phyloP scores from a whole-genome alignment of 306 rosid genomes.

The Malus orientalis region DNA sequence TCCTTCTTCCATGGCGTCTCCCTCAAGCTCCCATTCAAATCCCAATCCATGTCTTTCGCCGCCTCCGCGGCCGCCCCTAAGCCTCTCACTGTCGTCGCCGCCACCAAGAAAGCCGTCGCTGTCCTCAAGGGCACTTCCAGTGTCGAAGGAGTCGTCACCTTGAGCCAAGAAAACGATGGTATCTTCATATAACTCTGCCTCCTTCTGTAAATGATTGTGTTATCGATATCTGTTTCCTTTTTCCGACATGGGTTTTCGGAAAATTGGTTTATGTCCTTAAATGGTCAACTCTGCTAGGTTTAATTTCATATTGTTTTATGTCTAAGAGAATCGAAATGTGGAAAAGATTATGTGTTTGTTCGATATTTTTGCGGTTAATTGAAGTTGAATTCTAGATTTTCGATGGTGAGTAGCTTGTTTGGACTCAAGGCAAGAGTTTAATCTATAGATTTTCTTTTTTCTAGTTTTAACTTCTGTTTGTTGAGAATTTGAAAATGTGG shows the following conservation, averaged over 20 bases:
- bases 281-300: not conserved
- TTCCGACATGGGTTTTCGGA: not conserved
- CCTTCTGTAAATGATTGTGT: not conserved
- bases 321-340: not conserved
- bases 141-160: slow-evolving; percentile 56
- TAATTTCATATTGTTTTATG: not conserved
- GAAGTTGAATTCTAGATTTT: not conserved
- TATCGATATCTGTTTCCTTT: not conserved
- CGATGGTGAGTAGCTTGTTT: not conserved
- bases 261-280: not conserved
- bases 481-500: not conserved
- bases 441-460: not conserved
- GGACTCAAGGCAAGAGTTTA: not conserved
- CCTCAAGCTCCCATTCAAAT: slow-evolving; percentile 34
- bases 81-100: slow-evolving; percentile 47
- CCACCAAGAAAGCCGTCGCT: slow-evolving; percentile 64
- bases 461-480: not conserved
- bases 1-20: slow-evolving; percentile 58
- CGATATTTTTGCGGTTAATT: not conserved
- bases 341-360: not conserved
- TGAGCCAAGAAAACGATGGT: slow-evolving; percentile 60
- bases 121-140: slow-evolving; percentile 58
- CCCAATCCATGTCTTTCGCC: slow-evolving; percentile 24
- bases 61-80: slow-evolving; percentile 26
- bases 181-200: not conserved